Evolutionary conservation across 2,329 filamentous ascomycete species (phyloP).

Genomic region (Nigrograna mackinnonii): DNA sequence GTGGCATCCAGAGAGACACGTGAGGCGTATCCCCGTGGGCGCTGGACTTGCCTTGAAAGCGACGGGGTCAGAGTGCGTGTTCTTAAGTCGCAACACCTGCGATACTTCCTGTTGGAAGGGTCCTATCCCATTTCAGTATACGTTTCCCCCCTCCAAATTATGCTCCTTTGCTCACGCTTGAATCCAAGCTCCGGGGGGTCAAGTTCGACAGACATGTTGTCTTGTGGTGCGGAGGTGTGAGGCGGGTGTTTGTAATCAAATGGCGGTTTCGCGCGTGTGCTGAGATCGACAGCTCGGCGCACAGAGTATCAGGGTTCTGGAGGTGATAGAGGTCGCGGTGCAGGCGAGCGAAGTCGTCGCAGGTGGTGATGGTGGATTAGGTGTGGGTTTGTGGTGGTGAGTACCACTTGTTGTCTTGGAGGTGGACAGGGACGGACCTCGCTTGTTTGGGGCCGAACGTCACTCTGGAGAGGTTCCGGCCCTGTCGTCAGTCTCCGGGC

Average conservation of each 20-base stretch:
- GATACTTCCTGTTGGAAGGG: conserved; percentile 68
- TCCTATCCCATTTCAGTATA: conserved; percentile 46
- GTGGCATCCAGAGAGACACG: neutral
- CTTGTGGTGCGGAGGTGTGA: conserved; percentile 11
- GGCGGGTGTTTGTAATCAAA: conserved; percentile 36
- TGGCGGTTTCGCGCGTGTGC: too few species aligned
- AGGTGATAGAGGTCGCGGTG: conserved; percentile 3
- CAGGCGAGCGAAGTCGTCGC: neutral
- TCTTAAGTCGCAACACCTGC: conserved; percentile 62
- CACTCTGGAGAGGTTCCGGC: too few species aligned
- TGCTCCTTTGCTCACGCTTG: conserved; percentile 66
- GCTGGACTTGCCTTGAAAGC: conserved; percentile 63
- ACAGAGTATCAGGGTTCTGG: conserved; percentile 9
- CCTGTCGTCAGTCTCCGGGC: too few species aligned
- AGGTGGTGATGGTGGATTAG: neutral
- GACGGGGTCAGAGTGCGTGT: conserved; percentile 60
- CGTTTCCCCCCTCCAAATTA: neutral
- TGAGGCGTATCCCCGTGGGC: conserved; percentile 4
- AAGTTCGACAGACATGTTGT: conserved; percentile 90
- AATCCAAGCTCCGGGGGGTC: conserved; percentile 91
- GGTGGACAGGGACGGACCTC: too few species aligned
- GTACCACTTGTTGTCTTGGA: too few species aligned
- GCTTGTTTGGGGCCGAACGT: too few species aligned
- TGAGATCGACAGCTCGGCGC: conserved; percentile 16
- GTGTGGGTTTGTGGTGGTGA: neutral